phyloP scores from a whole-genome alignment of 495 filamentous ascomycete genomes.

The Penicillium malachiteum region DNA sequence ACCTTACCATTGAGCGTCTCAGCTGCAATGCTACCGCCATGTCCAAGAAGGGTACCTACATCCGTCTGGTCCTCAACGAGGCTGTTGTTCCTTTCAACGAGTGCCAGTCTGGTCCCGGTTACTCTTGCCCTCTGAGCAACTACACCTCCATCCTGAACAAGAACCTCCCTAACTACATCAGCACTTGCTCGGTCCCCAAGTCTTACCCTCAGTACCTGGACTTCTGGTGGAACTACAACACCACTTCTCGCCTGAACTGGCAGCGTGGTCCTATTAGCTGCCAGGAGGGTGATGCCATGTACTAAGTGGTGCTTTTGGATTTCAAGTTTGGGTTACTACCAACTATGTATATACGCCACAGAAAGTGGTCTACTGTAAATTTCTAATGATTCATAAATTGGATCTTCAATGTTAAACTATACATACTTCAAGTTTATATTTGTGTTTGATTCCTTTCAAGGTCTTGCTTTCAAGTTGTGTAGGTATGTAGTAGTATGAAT shows the following conservation, averaged over 20 bases:
- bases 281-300: slow-evolving; percentile 9
- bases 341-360: no score
- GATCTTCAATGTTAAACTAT: no score
- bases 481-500: no score
- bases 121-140: slow-evolving; percentile 19
- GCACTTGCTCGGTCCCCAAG: slow-evolving; percentile 14
- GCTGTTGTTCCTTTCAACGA: slow-evolving; percentile 23
- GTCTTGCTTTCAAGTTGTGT: no score
- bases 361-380: no score
- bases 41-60: slow-evolving; percentile 15
- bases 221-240: slow-evolving; percentile 30
- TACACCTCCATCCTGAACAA: slow-evolving; percentile 9
- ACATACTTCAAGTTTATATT: no score
- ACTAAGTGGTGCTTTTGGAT: not conserved
- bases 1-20: slow-evolving; percentile 48
- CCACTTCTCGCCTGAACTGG: slow-evolving; percentile 10
- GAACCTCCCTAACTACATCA: slow-evolving; percentile 13
- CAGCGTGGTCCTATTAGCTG: slow-evolving; percentile 2
- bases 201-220: slow-evolving; percentile 19
- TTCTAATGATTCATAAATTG: not conserved
- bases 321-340: not conserved
- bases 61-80: slow-evolving; percentile 26
- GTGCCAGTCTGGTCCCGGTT: slow-evolving; percentile 22
- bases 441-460: no score
- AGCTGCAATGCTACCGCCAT: slow-evolving; percentile 37